Evolutionary conservation across 352 stramenopile species (phyloP).

Genomic region (Pythium rhizo-oryzae): DNA sequence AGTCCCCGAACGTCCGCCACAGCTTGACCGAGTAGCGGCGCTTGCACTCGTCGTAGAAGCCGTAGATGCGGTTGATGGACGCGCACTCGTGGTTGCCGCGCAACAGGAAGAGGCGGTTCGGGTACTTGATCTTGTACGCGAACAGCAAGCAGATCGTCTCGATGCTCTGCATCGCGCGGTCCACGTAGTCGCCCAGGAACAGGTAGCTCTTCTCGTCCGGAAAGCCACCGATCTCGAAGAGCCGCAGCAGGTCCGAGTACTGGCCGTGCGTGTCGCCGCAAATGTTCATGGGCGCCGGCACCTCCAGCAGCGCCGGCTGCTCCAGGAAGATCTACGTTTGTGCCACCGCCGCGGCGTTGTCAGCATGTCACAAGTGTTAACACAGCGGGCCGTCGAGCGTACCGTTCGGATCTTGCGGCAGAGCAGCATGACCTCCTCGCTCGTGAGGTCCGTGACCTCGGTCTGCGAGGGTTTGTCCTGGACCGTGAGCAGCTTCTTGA

Average conservation of each 20-base stretch:
- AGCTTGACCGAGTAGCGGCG: conserved; percentile 92
- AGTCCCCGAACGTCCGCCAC: conserved; percentile 96
- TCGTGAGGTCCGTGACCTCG: conserved; percentile 79
- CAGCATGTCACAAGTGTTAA: too few relatives aligned
- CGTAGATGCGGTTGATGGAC: conserved; percentile 99
- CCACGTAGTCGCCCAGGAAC: conserved; percentile 92
- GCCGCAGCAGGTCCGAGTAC: conserved; percentile 97
- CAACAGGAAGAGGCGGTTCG: conserved; percentile 97
- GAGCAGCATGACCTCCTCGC: conserved; percentile 75
- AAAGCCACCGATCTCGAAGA: conserved; percentile 95
- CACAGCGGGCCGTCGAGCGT: too few relatives aligned
- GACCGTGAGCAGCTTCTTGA: conserved; percentile 72
- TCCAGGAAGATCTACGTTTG: conserved; percentile 81
- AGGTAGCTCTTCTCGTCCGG: conserved; percentile 69
- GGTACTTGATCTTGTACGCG: conserved; percentile 99
- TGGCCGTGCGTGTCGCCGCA: conserved; percentile 98
- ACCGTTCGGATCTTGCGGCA: conserved; percentile 81
- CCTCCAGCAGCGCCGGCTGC: conserved; percentile 95
- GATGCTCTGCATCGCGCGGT: conserved; percentile 95
- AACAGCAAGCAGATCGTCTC: conserved; percentile 98
- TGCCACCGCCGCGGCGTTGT: not conserved
- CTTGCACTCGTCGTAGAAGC: conserved; percentile 99
- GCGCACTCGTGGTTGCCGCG: conserved; percentile 98
- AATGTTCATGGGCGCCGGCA: conserved; percentile 97
- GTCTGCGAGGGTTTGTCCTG: conserved; percentile 79